Base-by-base conservation (phyloP, 345 rosid species). In the Hypericum perforatum region DNA sequence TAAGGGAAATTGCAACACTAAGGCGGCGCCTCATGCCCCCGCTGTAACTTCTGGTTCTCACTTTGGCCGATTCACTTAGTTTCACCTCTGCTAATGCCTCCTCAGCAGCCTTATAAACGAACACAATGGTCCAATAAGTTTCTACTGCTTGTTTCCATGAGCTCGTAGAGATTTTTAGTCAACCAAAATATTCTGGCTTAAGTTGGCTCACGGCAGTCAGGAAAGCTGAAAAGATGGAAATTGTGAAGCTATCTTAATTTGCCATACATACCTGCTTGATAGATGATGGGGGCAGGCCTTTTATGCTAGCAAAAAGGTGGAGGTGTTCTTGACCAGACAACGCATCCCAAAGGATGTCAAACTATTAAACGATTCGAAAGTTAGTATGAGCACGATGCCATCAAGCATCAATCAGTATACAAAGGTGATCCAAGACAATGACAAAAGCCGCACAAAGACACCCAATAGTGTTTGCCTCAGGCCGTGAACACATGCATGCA, bases 11-110 rank as follows among this genome's bases (percentile, higher is more conserved):
- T 53, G 98, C 96, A 55, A 91, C 95, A 75, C 96, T 91, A 51
- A 87, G 79, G 45, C 98, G 89, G 29, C 96, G 87, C 54, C 79
- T 87, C 98, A 91, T 91, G 69, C 98, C 98, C 67, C 98, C 88
- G 71, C 95, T 82, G 69, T 87, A 87, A 63, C 87, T 87, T 49
- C 95, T 87, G 45, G 96, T 74, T 75, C 92, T 87, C 52, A 85
- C 74, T 47, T 75, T 78, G 41, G 79, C 76, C 5, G 84, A 72
- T 51, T 81, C 85, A 8, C 74, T 81, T 46, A 91, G 79, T 69
- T 55, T 79, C 68, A 91, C 95, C 66, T 87, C 77, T 9, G 65
- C 87, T 52, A 85, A 54, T 63, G 84, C 82, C 53, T 81, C 85
- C 70, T 79, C 67, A 37, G 74, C 85, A 57, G 75, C 80, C 84